Evolutionary conservation across 1,139 yeast genomes (phyloP), one percentile per base, ranked within the genome.

Genomic region (Hansenula lynferdii): DNA sequence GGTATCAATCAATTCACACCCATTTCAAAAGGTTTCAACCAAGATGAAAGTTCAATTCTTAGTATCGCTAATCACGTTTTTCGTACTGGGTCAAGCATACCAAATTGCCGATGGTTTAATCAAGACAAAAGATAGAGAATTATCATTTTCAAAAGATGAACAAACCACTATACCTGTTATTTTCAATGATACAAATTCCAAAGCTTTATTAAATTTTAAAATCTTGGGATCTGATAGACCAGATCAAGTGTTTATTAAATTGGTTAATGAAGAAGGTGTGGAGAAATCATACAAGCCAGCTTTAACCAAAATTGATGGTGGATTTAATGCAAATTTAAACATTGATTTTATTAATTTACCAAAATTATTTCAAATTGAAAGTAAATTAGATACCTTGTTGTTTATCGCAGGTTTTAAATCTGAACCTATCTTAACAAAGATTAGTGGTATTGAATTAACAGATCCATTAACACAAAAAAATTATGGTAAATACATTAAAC

Each of bases 341-440:
- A 54, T 69, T 20, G 53, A 63, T 12, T 65, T 58, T 19, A 44
- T 47, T 26, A 62, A 62, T 41, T 53, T 71, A 23, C 75, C 76
- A 29, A 62, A 57, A 14, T 56, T 61, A 26, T 64, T 70, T 49
- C 64, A 69, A 50, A 45, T 56, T 71, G 29, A 50, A 55, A 21
- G 49, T 71, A 36, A 57, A 57, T 31, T 50, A 70, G 36, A 61
- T 70, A n/a, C n/a, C n/a, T n/a, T n/a, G n/a, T n/a, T n/a, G n/a
- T n/a, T n/a, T n/a, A n/a, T n/a, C n/a, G n/a, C n/a, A n/a, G n/a
- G n/a, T n/a, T n/a, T n/a, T 9, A 44, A 40, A 11, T 31, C 41
- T 4, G 34, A 42, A 18, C 38, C 42, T 15, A 25, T 48, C 34
- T 26, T 29, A 16, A 28, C 40, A 3, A 34, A 37, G 20, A 39